These are phyloP conservation scores for Termitomyces sp. DNA, from an alignment of 768 basidiomycete genomes.

Conservation along the genomic window DNA sequence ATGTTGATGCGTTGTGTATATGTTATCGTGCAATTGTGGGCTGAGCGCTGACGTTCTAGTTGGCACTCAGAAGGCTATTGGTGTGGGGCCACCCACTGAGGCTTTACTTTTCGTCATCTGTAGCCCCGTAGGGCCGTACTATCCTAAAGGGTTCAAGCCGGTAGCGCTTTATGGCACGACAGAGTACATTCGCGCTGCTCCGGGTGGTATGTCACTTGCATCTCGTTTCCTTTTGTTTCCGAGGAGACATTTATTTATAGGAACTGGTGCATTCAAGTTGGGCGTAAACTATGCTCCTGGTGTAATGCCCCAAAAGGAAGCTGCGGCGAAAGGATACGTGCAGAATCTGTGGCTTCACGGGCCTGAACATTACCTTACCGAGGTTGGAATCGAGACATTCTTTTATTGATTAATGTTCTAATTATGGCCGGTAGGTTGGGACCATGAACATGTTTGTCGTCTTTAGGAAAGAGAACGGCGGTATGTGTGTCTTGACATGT, in stretches of 20 bases:
- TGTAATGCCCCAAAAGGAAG: conserved; percentile 77
- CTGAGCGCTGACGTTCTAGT: conserved; percentile 37
- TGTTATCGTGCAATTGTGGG: neutral
- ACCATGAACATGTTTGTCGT: conserved; percentile 92
- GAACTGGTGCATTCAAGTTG: conserved; percentile 84
- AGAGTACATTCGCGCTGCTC: conserved; percentile 77
- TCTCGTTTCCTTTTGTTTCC: neutral
- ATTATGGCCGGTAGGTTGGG: conserved; percentile 55
- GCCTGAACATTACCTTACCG: conserved; percentile 51
- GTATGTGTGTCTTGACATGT: conserved; percentile 22
- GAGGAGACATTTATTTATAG: conserved; percentile 22
- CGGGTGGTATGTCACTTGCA: conserved; percentile 54
- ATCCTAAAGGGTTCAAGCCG: conserved; percentile 84
- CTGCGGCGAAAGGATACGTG: conserved; percentile 69
- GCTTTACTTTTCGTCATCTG: conserved; percentile 84
- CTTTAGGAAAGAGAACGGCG: conserved; percentile 63
- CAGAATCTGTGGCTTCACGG: conserved; percentile 92
- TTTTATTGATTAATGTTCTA: conserved; percentile 1
- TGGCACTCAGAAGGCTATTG: conserved; percentile 65
- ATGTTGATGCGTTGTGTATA: neutral
- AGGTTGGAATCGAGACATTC: conserved; percentile 21
- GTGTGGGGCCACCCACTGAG: conserved; percentile 70
- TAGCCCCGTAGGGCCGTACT: conserved; percentile 83
- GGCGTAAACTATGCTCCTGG: conserved; percentile 88
- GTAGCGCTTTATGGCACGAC: conserved; percentile 84